Evolutionary conservation across 805 yeast genomes (phyloP), one percentile per base, ranked within the genome.

Genomic region (Kodamaea hsintzibuensis): DNA sequence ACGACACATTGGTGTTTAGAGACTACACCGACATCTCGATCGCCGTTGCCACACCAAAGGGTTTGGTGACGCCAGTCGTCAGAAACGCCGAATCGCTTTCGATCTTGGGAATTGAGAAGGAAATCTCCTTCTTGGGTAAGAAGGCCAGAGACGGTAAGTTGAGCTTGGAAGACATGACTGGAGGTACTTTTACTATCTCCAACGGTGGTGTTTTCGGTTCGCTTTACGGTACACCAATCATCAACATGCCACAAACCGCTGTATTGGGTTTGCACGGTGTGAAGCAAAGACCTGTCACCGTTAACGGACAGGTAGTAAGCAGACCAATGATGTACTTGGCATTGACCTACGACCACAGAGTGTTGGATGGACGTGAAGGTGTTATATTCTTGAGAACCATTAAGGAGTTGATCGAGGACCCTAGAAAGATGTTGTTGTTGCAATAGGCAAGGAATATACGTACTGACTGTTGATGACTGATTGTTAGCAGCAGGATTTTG

Each of bases 261-360:
- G 99, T 95, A 19, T 82, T 95, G 64, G 99, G 99, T 64, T 83
- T 95, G 70, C 99, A 95, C 68, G 98, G 98, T 75, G 88, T 90
- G 64, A 95, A 95, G 81, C 93, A 95, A 74, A 91, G 98, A 82
- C 95, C 98, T 45, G 97, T 95, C 56, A 93, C 93, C 56, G 91
- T 95, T 56, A 87, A 95, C 64, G 99, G 99, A 53, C 92, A 93
- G 82, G 82, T 95, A 64, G 99, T 89, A 62, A 83, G 93, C 45
- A 89, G 98, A 82, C 99, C 99, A 72, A 93, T 95, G 98, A 95
- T 95, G 99, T 95, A 95, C 83, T 78, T 95, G 67, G 99, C 99
- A 52, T 86, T 95, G 74, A 93, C 99, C 55, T 95, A 95, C 74
- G 99, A 95, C 72, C 99, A 95, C 81, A 88, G 99, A 81, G 86